Evolutionary conservation across 495 filamentous ascomycete species (phyloP), one percentile per base, ranked within the genome.

Genomic region (Lentithecium fluviatile): DNA sequence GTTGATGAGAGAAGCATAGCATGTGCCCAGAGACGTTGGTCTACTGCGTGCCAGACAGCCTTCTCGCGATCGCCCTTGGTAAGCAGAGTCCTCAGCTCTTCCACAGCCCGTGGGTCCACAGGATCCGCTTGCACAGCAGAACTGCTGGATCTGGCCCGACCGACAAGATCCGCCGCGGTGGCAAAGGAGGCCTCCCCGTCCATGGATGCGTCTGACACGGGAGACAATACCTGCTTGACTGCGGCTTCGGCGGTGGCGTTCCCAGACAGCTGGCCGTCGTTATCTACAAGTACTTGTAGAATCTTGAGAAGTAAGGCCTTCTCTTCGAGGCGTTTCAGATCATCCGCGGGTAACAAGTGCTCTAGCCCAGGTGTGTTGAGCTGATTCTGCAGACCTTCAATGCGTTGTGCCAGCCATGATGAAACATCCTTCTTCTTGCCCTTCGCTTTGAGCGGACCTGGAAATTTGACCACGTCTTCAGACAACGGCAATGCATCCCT

Each of bases 21-120:
- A 74, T 99, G 95, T 11, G 88, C 93, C 95, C 95, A 99, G 3
- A 97, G 76, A 37, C 90, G 85, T 70, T 88, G 87, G 69, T 99
- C 95, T n/a, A 89, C 92, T 6, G 95, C 95, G 56, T 84, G 78
- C 94, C 94, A 97, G 11, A 95, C 86, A 2, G 95, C 95, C 67
- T 92, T 90, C 67, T 96, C 91, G 11, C 88, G 82, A 29, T 99
- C 88, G 12, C 95, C 94, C 36, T 79, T 73, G 6, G 96, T 75
- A 21, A 99, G 81, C 62, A 83, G 75, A 24, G 78, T 83, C 10
- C 89, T 85, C 47, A 99, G 79, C 32, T 80, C 78, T 55, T 88
- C 83, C 10, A 94, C 70, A 13, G 85, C 82, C 2, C 82, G 76
- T 17, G 84, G 77, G 71, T 93, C 85, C 15, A 86, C 78, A 2